Conservation (phyloP, 2,329 filamentous ascomycete species). For the Xenosphaeropsis pyriputrescens region DNA sequence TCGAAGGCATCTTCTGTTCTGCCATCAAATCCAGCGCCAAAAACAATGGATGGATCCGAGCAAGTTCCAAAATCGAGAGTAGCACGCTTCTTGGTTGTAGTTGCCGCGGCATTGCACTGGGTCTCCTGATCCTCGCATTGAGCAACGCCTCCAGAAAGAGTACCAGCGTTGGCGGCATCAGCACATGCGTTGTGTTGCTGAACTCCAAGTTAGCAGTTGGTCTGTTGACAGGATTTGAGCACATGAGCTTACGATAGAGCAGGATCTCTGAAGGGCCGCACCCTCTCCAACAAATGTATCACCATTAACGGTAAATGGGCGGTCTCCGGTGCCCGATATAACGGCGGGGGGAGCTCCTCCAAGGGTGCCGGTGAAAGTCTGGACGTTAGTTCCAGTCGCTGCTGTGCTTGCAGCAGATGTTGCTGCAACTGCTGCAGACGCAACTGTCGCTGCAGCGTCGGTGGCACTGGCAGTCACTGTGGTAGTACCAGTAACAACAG, state of each 20-base stretch:
- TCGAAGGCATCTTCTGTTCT: conserved; percentile 26
- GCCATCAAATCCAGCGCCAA: conserved; percentile 27
- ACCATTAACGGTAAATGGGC: conserved; percentile 41
- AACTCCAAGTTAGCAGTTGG: too few relatives aligned
- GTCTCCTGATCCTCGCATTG: conserved; percentile 41
- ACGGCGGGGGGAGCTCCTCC: conserved; percentile 37
- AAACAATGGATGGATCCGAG: conserved; percentile 24
- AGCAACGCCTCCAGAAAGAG: conserved; percentile 22
- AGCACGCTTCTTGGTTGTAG: conserved; percentile 9
- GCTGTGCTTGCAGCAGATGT: conserved; percentile 4
- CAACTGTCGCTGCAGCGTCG: conserved; percentile 25
- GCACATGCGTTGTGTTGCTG: conserved; percentile 44
- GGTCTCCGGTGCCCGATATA: conserved; percentile 28
- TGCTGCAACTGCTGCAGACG: conserved; percentile 31
- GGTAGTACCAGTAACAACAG: background rate
- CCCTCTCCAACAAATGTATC: conserved; percentile 39
- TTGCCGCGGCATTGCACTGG: conserved; percentile 21
- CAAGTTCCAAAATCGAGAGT: conserved; percentile 24
- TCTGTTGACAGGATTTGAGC: too few relatives aligned
- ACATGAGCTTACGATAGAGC: conserved; percentile 26
- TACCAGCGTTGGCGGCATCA: conserved; percentile 37
- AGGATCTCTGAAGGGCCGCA: conserved; percentile 43
- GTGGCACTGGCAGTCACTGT: conserved; percentile 9
- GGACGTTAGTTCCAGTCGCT: conserved; percentile 17
- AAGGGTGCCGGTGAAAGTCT: conserved; percentile 29